Evolutionary conservation across 495 filamentous ascomycete genomes (phyloP).

Genomic region (Bombardia bombarda): DNA sequence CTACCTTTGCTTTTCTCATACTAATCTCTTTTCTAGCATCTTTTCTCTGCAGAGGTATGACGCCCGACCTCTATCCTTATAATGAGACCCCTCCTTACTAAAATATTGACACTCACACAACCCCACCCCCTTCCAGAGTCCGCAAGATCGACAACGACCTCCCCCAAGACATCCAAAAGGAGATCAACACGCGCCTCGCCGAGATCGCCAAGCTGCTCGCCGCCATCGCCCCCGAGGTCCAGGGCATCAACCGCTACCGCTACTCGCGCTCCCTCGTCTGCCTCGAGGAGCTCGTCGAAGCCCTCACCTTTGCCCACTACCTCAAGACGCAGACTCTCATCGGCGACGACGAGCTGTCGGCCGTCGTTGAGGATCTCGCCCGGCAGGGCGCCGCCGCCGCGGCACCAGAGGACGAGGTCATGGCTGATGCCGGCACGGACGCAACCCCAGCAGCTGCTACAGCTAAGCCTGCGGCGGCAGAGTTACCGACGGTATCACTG

Average conservation of each 20-base stretch:
- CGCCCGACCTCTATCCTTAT: neutral
- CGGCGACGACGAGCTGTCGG: constrained; percentile 48
- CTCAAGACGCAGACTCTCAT: constrained; percentile 69
- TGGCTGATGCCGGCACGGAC: constrained; percentile 12
- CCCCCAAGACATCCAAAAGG: constrained; percentile 54
- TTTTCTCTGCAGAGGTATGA: constrained; percentile 83
- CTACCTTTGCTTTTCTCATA: neutral
- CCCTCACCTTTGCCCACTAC: constrained; percentile 78
- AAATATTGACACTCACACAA: too few species aligned
- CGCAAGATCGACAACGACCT: constrained; percentile 56
- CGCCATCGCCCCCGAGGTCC: constrained; percentile 62
- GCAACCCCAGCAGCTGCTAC: constrained; percentile 5
- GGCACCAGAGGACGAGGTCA: constrained; percentile 23
- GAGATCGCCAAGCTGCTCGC: constrained; percentile 63
- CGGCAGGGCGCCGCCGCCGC: constrained; percentile 10
- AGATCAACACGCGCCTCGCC: constrained; percentile 52
- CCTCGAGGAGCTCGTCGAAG: constrained; percentile 89
- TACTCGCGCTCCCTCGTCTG: constrained; percentile 82
- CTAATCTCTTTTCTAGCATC: constrained; percentile 49
- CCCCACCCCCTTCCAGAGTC: too few species aligned
- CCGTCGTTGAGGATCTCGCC: constrained; percentile 31
- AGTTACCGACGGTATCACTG: constrained; percentile 45
- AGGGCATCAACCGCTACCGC: constrained; percentile 69
- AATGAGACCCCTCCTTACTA: too few species aligned
- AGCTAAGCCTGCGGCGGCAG: neutral